phyloP scores from a whole-genome alignment of 352 stramenopile genomes.

The Phytophthora sp. region DNA sequence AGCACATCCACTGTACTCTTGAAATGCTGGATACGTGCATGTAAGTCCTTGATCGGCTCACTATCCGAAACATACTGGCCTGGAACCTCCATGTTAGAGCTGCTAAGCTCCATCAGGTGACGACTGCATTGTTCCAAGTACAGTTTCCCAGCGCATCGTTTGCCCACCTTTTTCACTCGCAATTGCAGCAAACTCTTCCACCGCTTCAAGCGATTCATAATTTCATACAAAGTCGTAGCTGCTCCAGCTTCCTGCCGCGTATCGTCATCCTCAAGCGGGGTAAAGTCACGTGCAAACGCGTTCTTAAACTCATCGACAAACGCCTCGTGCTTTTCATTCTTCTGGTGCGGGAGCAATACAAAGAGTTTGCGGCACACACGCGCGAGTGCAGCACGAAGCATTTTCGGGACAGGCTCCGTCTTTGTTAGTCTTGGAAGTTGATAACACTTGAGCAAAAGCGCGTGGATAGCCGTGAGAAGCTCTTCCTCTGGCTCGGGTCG shows the following conservation, averaged over 20 bases:
- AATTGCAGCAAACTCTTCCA: slow-evolving; percentile 92
- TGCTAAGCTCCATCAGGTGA: slow-evolving; percentile 89
- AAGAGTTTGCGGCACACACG: slow-evolving; percentile 95
- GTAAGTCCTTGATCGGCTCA: slow-evolving; percentile 92
- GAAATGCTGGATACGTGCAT: slow-evolving; percentile 91
- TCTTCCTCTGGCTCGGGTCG: slow-evolving; percentile 97
- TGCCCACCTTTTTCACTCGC: slow-evolving; percentile 78
- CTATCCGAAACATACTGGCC: slow-evolving; percentile 92
- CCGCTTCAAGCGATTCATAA: slow-evolving; percentile 90
- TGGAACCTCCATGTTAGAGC: slow-evolving; percentile 90
- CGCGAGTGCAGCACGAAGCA: slow-evolving; percentile 90
- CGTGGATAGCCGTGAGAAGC: slow-evolving; percentile 95
- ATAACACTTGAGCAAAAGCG: slow-evolving; percentile 95
- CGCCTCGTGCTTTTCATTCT: slow-evolving; percentile 87
- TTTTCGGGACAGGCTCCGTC: slow-evolving; percentile 84
- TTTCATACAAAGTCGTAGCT: slow-evolving; percentile 73
- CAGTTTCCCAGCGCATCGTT: slow-evolving; percentile 71
- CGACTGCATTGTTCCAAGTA: slow-evolving; percentile 90
- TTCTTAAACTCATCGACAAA: slow-evolving; percentile 91
- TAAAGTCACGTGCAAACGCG: slow-evolving; percentile 89
- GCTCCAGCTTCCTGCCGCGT: slow-evolving; percentile 27
- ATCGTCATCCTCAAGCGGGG: slow-evolving; percentile 40
- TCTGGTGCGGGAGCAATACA: slow-evolving; percentile 75
- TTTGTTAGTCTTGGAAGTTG: slow-evolving; percentile 84
- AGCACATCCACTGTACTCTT: slow-evolving; percentile 87